These are phyloP conservation scores for Hypoxylon lienhwacheense DNA, from an alignment of 495 filamentous ascomycete species.

Conservation along the genomic window DNA sequence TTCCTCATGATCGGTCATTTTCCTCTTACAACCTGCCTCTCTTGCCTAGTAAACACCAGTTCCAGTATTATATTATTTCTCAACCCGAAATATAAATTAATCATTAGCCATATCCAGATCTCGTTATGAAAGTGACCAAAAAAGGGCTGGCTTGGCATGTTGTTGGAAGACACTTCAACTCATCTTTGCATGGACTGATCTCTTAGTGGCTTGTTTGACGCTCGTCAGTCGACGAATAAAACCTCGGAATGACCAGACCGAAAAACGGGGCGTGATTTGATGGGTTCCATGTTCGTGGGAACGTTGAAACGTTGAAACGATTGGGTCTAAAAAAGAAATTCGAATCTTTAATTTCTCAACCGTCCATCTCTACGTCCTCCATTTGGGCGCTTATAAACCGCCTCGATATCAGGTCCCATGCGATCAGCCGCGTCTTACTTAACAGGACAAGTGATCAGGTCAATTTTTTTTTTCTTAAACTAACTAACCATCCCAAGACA, in stretches of 20 bases:
- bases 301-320: too few relatives aligned
- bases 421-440: slow-evolving; percentile 29
- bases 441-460: slow-evolving; percentile 1
- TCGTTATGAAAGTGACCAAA: too few relatives aligned
- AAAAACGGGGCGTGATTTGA: too few relatives aligned
- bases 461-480: too few relatives aligned
- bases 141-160: too few relatives aligned
- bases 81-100: too few relatives aligned
- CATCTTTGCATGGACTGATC: background rate
- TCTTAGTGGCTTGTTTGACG: slow-evolving; percentile 25
- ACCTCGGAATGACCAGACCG: slow-evolving; percentile 1
- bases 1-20: background rate
- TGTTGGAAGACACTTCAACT: background rate
- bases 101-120: too few relatives aligned
- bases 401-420: background rate
- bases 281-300: too few relatives aligned
- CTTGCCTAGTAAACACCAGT: too few relatives aligned
- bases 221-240: slow-evolving; percentile 8
- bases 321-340: slow-evolving; percentile 14
- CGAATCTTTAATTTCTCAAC: too few relatives aligned
- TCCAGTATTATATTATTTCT: too few relatives aligned
- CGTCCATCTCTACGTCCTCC: slow-evolving; percentile 1
- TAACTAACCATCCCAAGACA: slow-evolving; percentile 6
- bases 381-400: slow-evolving; percentile 23
- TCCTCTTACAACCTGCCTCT: too few relatives aligned